Conservation (phyloP, 345 rosid genomes). For the Ceriops decandra region DNA sequence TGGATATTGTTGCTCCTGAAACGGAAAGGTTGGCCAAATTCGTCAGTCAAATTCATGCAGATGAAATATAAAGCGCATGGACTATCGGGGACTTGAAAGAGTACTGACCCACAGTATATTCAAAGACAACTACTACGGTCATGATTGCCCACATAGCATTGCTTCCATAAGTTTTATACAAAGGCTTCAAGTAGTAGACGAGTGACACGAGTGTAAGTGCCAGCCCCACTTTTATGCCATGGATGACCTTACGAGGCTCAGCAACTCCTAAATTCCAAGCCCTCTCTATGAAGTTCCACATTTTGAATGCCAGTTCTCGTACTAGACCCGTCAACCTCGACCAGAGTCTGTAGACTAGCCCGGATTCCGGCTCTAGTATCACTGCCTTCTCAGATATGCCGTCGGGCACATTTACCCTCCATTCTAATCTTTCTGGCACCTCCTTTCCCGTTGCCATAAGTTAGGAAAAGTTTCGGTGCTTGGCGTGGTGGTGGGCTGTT, state of each 20-base stretch:
- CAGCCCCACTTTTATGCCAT: slow-evolving; percentile 65
- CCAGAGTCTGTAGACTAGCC: slow-evolving; percentile 23
- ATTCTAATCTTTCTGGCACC: slow-evolving; percentile 42
- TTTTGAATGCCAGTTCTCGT: slow-evolving; percentile 20
- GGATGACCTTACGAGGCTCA: slow-evolving; percentile 63
- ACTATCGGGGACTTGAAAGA: neutral
- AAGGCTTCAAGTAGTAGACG: slow-evolving; percentile 67
- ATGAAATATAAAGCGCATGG: neutral
- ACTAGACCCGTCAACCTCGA: slow-evolving; percentile 28
- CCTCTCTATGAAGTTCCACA: slow-evolving; percentile 32
- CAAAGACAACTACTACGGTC: slow-evolving; percentile 77
- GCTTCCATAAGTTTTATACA: slow-evolving; percentile 59
- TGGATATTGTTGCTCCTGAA: slow-evolving; percentile 65
- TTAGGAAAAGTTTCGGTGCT: neutral
- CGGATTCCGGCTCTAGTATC: slow-evolving; percentile 23
- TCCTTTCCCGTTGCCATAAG: slow-evolving; percentile 29
- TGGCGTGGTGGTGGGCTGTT: no score
- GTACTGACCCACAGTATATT: slow-evolving; percentile 52
- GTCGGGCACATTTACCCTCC: slow-evolving; percentile 49
- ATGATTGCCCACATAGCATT: slow-evolving; percentile 78
- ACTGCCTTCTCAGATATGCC: slow-evolving; percentile 30
- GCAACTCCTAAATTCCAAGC: slow-evolving; percentile 59
- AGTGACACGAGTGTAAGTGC: slow-evolving; percentile 63
- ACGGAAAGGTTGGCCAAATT: neutral
- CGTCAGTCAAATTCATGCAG: neutral